Conservation (phyloP, 1,284 basidiomycete species). For the Pseudozyma hubeiensis region DNA sequence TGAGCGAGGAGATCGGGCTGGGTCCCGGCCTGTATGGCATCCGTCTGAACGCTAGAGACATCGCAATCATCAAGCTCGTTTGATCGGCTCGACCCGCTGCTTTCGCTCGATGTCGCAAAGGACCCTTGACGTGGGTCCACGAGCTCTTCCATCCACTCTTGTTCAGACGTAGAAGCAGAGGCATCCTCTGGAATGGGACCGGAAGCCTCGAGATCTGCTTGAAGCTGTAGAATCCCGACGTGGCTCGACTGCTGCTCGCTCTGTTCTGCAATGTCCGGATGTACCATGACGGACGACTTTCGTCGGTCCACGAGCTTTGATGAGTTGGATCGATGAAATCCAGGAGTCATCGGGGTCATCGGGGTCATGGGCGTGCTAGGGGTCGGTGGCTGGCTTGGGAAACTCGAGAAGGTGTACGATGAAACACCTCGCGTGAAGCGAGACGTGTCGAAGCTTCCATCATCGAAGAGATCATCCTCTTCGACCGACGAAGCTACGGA, state of each 20-base stretch:
- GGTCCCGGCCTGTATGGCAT: too few relatives aligned
- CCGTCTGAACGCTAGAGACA: too few relatives aligned
- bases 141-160: too few relatives aligned
- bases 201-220: neutral
- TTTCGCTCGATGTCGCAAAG: too few relatives aligned
- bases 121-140: too few relatives aligned
- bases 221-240: neutral
- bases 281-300: too few relatives aligned
- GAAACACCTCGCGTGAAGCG: slow-evolving; percentile 11
- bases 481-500: slow-evolving; percentile 8
- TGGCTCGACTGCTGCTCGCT: neutral
- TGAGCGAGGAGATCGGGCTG: neutral
- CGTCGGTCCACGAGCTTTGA: too few relatives aligned
- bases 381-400: slow-evolving; percentile 6
- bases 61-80: too few relatives aligned
- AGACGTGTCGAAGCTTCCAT: neutral
- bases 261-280: too few relatives aligned
- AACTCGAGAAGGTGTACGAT: slow-evolving; percentile 1
- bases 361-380: slow-evolving; percentile 2
- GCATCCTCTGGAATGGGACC: neutral
- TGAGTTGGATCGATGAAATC: neutral
- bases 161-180: too few relatives aligned
- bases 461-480: slow-evolving; percentile 17
- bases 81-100: too few relatives aligned
- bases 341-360: neutral